Evolutionary conservation across 192 early-diverging fungal species (phyloP), one percentile per base, ranked within the genome.

Genomic region (Coemansia sp.): DNA sequence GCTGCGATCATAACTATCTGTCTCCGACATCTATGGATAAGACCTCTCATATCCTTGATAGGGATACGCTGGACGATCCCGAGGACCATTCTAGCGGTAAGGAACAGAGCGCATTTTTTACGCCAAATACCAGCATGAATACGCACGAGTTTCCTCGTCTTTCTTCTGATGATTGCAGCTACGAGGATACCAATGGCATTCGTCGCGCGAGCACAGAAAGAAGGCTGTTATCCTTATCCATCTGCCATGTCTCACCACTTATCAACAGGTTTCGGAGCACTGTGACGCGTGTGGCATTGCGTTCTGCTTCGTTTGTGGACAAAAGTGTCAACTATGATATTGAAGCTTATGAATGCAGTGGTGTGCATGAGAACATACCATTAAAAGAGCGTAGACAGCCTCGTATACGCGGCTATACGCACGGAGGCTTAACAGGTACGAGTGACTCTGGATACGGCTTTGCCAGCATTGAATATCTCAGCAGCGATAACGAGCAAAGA

Each of bases 251-350:
- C 1, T 37, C 56, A n/a, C 67, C 67, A 60, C 41, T 69, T 47
- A 69, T 71, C 63, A 47, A 61, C 23, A 37, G 62, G 42, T 56
- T 64, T 39, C 62, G 69, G 43, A 67, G 64, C 65, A 66, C 69
- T 3, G 69, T 68, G 15, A 68, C 64, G 26, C 69, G 69, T 13
- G 75, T 56, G 15, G 65, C 56, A 13, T 65, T 71, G 19, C 63
- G 56, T 16, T 71, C 75, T 4, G 75, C 69, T 3, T 76, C 75
- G 0, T 58, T 71, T 66, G 69, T 76, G 0, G 75, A 76, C 60
- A 65, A 65, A 1, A 76, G 75, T 50, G 52, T 70, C 49, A 64
- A 65, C 40, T 63, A 71, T 41, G 66, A 70, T 19, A 76, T 76
- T 64, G 75, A 65, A 16, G 69, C 75, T 12, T 23, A 54, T 26